A percentile compares a stretch with the other conserved stretches of the same genome.
Evolutionary conservation across 2,329 filamentous ascomycete genomes (phyloP).

Genomic region (Ramularia endophylla): DNA sequence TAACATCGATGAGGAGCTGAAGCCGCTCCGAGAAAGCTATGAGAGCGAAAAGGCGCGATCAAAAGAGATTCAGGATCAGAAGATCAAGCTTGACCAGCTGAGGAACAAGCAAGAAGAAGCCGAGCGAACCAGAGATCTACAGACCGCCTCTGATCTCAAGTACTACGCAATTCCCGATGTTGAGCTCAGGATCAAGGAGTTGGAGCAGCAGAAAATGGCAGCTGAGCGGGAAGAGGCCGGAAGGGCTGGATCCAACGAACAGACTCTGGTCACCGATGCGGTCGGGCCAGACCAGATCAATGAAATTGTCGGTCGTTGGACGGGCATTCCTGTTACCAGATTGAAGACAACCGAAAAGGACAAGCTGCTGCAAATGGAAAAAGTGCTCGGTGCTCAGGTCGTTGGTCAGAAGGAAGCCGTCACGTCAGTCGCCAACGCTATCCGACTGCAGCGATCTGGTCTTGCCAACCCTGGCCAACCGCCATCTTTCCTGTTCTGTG

Average conservation of each 20-base stretch:
- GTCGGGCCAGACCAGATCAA: slow-evolving; percentile 99
- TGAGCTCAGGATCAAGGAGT: slow-evolving; percentile 67
- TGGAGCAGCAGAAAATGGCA: slow-evolving; percentile 75
- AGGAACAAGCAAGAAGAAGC: slow-evolving; percentile 91
- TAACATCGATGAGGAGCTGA: slow-evolving; percentile 89
- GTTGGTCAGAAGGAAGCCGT: slow-evolving; percentile 95
- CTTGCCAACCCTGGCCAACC: slow-evolving; percentile 94
- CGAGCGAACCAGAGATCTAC: slow-evolving; percentile 77
- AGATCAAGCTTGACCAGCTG: slow-evolving; percentile 87
- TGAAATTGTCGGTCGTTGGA: slow-evolving; percentile 95
- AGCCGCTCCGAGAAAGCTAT: slow-evolving; percentile 90
- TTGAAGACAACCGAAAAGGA: slow-evolving; percentile 96
- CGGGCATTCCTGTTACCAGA: slow-evolving; percentile 93
- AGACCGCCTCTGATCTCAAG: slow-evolving; percentile 85
- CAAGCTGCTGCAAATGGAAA: slow-evolving; percentile 97
- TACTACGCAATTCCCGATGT: slow-evolving; percentile 98
- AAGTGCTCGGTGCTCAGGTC: slow-evolving; percentile 72
- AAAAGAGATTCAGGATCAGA: slow-evolving; percentile 56
- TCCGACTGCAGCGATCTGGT: slow-evolving; percentile 88
- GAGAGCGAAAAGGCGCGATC: slow-evolving; percentile 78
- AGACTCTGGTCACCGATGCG: slow-evolving; percentile 76
- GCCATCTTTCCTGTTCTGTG: slow-evolving; percentile 97
- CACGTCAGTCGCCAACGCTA: slow-evolving; percentile 87
- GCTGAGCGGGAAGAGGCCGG: slow-evolving; percentile 63
- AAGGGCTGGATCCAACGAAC: slow-evolving; percentile 54